Evolutionary conservation across 2,329 filamentous ascomycete genomes (phyloP).

Genomic region (Talaromyces albobiverticillius): DNA sequence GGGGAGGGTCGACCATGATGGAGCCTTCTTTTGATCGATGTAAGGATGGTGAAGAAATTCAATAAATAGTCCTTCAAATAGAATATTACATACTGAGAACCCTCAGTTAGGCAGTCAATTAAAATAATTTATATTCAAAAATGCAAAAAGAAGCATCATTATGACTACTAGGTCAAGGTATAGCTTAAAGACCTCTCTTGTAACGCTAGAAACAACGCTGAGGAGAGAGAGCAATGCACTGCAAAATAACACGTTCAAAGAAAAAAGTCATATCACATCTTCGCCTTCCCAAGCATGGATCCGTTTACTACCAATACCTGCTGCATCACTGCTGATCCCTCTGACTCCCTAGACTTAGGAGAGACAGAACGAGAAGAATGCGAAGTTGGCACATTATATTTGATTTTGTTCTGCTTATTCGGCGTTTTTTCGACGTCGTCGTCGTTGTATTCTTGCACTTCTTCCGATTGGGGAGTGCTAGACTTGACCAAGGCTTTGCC

Average conservation of each 20-base stretch:
- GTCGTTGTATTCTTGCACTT: background rate
- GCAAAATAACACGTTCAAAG: too few species aligned
- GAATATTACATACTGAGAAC: too few species aligned
- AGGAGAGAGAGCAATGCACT: background rate
- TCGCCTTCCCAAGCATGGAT: constrained; percentile 16
- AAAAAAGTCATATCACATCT: constrained; percentile 3
- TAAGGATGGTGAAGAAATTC: too few species aligned
- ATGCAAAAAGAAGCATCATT: background rate
- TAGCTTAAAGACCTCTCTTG: too few species aligned
- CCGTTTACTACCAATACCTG: constrained; percentile 35
- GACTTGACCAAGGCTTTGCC: constrained; percentile 10
- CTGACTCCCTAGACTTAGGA: background rate
- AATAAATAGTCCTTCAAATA: too few species aligned
- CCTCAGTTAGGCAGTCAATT: too few species aligned
- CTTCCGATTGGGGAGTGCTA: background rate
- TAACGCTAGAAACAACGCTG: background rate
- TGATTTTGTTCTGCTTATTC: background rate
- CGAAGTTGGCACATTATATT: background rate
- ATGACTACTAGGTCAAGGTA: background rate
- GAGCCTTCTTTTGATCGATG: too few species aligned
- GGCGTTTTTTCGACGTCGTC: background rate
- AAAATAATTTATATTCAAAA: constrained; percentile 2
- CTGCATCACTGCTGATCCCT: constrained; percentile 17
- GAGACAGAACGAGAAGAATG: constrained; percentile 2
- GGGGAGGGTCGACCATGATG: too few species aligned